These are phyloP conservation scores for Candida coleopterorum DNA, from an alignment of 805 yeast species.

Conservation along the genomic window DNA sequence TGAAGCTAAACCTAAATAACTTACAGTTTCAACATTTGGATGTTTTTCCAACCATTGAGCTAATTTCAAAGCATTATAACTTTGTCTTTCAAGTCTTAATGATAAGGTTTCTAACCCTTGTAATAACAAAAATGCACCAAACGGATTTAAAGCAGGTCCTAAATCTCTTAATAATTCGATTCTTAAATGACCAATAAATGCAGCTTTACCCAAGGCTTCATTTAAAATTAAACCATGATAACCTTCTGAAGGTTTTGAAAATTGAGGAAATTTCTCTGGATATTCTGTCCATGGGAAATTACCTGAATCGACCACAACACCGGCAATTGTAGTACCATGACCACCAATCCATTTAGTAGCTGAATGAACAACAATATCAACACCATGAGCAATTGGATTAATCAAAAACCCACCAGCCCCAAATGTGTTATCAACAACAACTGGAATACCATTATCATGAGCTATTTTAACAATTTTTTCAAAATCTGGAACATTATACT, in stretches of 20 bases:
- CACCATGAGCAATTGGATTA: slow-evolving; percentile 84
- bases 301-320: slow-evolving; percentile 86
- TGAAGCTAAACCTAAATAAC: slow-evolving; percentile 83
- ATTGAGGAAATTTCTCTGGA: slow-evolving; percentile 88
- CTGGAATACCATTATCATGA: slow-evolving; percentile 81
- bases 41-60: slow-evolving; percentile 73
- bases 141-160: slow-evolving; percentile 87
- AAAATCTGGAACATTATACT: slow-evolving; percentile 88
- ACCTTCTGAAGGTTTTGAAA: slow-evolving; percentile 86
- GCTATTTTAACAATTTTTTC: slow-evolving; percentile 70
- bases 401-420: slow-evolving; percentile 94
- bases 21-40: slow-evolving; percentile 80
- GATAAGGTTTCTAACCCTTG: slow-evolving; percentile 96
- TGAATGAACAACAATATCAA: slow-evolving; percentile 87
- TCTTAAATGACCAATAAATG: slow-evolving; percentile 77
- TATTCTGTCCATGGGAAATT: slow-evolving; percentile 86
- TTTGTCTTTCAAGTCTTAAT: slow-evolving; percentile 90
- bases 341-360: slow-evolving; percentile 99
- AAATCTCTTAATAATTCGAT: slow-evolving; percentile 84
- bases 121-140: slow-evolving; percentile 76
- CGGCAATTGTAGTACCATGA: slow-evolving; percentile 93
- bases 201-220: slow-evolving; percentile 76
- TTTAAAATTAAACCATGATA: slow-evolving; percentile 84
- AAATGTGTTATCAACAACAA: slow-evolving; percentile 92
- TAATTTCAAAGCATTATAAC: slow-evolving; percentile 70